Percentiles rank a stretch among this genome's conserved stretches.
These are phyloP conservation scores for Carex cristatella DNA, from an alignment of 176 grass and related monocot genomes.

Conservation along the genomic window DNA sequence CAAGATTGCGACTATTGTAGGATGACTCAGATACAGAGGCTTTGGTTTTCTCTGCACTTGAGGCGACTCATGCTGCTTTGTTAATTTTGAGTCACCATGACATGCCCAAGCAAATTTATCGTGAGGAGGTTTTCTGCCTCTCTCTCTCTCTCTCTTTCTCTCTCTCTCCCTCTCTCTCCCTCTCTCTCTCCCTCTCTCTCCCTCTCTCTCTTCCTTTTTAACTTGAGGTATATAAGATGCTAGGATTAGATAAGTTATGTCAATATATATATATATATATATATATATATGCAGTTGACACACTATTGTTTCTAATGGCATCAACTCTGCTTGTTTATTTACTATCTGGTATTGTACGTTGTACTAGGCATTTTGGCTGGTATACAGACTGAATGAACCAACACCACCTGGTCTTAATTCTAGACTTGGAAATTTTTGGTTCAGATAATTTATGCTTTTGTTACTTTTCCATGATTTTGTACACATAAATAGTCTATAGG, in stretches of 20 bases:
- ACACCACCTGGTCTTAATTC: not conserved
- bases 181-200: not conserved
- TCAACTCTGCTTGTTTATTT: not conserved
- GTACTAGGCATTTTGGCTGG: not conserved
- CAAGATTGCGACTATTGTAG: not conserved
- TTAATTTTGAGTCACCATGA: constrained; percentile 79
- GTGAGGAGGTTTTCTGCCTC: constrained; percentile 61
- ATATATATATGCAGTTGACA: not conserved
- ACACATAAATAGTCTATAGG: not conserved
- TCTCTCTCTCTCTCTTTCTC: not conserved
- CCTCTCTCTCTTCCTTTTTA: not conserved
- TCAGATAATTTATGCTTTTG: not conserved
- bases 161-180: not conserved
- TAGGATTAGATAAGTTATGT: not conserved
- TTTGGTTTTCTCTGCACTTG: constrained; percentile 79
- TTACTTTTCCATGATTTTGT: not conserved
- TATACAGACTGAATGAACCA: not conserved
- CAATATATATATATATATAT: not conserved
- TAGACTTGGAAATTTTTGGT: not conserved
- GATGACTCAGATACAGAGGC: constrained; percentile 57
- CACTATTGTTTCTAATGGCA: not conserved
- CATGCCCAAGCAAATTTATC: constrained; percentile 98
- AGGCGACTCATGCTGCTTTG: constrained; percentile 76
- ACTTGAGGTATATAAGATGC: not conserved
- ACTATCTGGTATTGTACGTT: constrained; percentile 1